A percentile compares a stretch with the other conserved stretches of the same genome.
These are phyloP conservation scores for Microthlaspi erraticum DNA, from an alignment of 345 rosid genomes.

Conservation along the genomic window DNA sequence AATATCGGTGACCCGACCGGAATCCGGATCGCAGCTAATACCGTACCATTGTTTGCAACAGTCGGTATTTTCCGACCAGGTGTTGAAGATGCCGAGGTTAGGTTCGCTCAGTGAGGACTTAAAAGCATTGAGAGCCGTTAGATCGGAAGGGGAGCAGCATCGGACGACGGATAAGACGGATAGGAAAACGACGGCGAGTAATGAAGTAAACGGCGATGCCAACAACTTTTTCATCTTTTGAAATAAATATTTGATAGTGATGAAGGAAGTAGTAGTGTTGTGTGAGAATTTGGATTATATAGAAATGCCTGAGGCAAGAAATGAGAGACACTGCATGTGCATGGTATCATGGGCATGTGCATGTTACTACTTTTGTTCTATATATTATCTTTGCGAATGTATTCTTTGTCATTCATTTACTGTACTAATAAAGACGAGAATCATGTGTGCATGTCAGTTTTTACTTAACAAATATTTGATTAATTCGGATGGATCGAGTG, in stretches of 20 bases:
- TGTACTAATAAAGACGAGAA: constrained; percentile 1
- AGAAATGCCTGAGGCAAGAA: constrained; percentile 26
- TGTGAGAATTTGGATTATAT: constrained; percentile 37
- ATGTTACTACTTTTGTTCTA: constrained; percentile 25
- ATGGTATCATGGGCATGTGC: constrained; percentile 46
- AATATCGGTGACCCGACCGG: constrained; percentile 71
- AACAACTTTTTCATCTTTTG: constrained; percentile 26
- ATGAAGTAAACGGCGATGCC: constrained; percentile 40
- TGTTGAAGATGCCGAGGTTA: constrained; percentile 70
- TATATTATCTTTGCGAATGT: constrained; percentile 22
- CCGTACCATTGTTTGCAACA: constrained; percentile 87
- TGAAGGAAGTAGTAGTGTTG: constrained; percentile 32
- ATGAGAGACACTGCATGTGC: constrained; percentile 45
- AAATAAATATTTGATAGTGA: constrained; percentile 19
- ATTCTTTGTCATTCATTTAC: constrained; percentile 5
- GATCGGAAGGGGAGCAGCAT: constrained; percentile 65
- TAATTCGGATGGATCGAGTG: constrained; percentile 31
- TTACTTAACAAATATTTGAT: background rate
- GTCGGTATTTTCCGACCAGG: constrained; percentile 66
- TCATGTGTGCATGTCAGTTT: constrained; percentile 46
- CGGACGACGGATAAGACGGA: constrained; percentile 44
- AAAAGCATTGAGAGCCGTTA: constrained; percentile 59
- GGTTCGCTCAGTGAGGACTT: constrained; percentile 73
- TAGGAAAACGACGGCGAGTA: constrained; percentile 41
- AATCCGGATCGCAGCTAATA: constrained; percentile 74